Evolutionary conservation across 108 stramenopile species (phyloP).

Genomic region (Chaetoceros muelleri): DNA sequence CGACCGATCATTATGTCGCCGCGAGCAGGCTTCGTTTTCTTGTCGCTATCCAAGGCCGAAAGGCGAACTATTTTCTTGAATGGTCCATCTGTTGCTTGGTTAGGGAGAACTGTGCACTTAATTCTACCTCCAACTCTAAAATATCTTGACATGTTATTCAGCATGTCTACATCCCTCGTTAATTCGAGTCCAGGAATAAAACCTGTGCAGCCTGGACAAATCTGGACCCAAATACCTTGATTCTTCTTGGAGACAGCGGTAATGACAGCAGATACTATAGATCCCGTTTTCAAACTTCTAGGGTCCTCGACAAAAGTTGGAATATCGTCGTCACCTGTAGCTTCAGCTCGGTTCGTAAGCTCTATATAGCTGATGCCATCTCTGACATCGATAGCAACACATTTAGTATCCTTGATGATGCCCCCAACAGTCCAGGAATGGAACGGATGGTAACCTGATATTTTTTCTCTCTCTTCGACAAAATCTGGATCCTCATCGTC

Average conservation of each 20-base stretch:
- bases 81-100: constrained; percentile 8
- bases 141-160: constrained; percentile 45
- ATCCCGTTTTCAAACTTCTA: constrained; percentile 42
- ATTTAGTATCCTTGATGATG: constrained; percentile 32
- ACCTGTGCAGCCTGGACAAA: constrained; percentile 52
- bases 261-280: constrained; percentile 36
- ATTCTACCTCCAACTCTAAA: constrained; percentile 46
- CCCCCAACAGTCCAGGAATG: constrained; percentile 43
- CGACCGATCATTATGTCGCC: constrained; percentile 60
- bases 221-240: constrained; percentile 50
- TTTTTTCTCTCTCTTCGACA: constrained; percentile 35
- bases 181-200: constrained; percentile 65
- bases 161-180: constrained; percentile 33
- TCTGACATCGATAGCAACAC: constrained; percentile 31
- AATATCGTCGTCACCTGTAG: constrained; percentile 4
- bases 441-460: constrained; percentile 64
- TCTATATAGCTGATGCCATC: constrained; percentile 44
- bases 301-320: constrained; percentile 29
- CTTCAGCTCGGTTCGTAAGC: constrained; percentile 19
- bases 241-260: constrained; percentile 28
- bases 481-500: constrained; percentile 13
- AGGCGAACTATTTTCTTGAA: constrained; percentile 4
- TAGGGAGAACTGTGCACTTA: constrained; percentile 39
- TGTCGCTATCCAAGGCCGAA: constrained; percentile 1
- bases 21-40: constrained; percentile 32